Base-by-base conservation (phyloP, 1,284 basidiomycete species). In the Fomitopsis palustris region DNA sequence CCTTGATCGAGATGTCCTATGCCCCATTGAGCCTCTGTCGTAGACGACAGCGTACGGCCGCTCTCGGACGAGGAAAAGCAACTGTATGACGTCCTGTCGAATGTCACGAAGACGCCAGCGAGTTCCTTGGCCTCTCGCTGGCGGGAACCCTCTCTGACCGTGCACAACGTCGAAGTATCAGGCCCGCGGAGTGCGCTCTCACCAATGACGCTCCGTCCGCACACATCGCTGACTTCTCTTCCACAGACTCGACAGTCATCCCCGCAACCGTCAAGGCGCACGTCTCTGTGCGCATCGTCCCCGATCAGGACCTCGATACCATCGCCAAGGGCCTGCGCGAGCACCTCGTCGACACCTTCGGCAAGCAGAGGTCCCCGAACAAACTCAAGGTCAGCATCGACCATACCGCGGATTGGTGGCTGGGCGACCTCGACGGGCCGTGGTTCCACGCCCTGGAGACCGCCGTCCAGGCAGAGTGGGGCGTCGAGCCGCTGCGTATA, bases 401-500 rank as follows among this genome's bases (percentile, higher is more conserved):
- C 51, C 92, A 95, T 63, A 88, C 85, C 1, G 95, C 95, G 0
- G 90, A 95, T 68, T 99, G 96, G 95, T 99, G 96, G 96, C 80
- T 98, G 1, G 95, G 95, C 0, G 85, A 90, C 53, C 81, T 95
- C 29, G 84, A 93, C 54, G 88, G 88, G 61, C 80, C 82, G 2
- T 96, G 92, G 84, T 95, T 95, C 78, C 81, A 85, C 64, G 88
- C 91, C 0, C 80, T 98, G 21, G 92, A 95, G 70, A 78, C 79
- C 41, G 90, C 94, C 9, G 85, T 98, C 0, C 78, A 82, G 60
- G 87, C 93, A 51, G 93, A 96, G 66, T 97, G 94, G 95, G 86
- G 86, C 17, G 77, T 85, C 27, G 83, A 87, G 61, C 96, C 96
- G 3, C 76, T 98, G 63, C 86, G 90, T 53, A 96, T 97, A 58